Evolutionary conservation across 2,329 filamentous ascomycete species (phyloP).

Genomic region (Drechslerella dactyloides): DNA sequence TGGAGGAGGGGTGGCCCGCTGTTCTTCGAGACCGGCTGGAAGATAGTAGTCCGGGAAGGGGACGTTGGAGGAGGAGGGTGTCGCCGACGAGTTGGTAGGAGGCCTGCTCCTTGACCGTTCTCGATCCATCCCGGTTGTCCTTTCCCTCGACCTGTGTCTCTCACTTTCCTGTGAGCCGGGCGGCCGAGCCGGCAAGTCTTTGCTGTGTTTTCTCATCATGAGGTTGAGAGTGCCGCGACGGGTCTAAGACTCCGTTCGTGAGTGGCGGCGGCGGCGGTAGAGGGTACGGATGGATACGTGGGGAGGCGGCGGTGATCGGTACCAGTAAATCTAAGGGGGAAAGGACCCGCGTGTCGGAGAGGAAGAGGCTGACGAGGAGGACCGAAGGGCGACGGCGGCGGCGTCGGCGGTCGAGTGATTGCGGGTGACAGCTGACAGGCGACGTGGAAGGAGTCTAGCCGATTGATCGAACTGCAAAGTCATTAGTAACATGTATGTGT

Average conservation of each 20-base stretch:
- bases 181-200: slow-evolving; percentile 45
- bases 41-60: slow-evolving; percentile 46
- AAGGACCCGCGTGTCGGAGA: no score
- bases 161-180: slow-evolving; percentile 36
- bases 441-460: background rate
- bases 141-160: slow-evolving; percentile 39
- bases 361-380: no score
- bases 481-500: background rate
- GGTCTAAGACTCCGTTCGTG: background rate
- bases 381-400: background rate
- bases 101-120: slow-evolving; percentile 47
- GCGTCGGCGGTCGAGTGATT: no score
- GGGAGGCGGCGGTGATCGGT: background rate
- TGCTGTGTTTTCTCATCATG: slow-evolving; percentile 44
- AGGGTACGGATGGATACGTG: background rate
- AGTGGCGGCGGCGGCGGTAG: background rate
- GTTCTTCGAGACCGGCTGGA: slow-evolving; percentile 27
- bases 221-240: slow-evolving; percentile 12
- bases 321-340: background rate
- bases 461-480: background rate
- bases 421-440: background rate
- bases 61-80: slow-evolving; percentile 31
- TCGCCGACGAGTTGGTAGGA: slow-evolving; percentile 40
- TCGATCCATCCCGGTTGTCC: slow-evolving; percentile 37
- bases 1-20: slow-evolving; percentile 30